Evolutionary conservation across 2,329 filamentous ascomycete species (phyloP).

Genomic region (Hymenoscyphus infarciens): DNA sequence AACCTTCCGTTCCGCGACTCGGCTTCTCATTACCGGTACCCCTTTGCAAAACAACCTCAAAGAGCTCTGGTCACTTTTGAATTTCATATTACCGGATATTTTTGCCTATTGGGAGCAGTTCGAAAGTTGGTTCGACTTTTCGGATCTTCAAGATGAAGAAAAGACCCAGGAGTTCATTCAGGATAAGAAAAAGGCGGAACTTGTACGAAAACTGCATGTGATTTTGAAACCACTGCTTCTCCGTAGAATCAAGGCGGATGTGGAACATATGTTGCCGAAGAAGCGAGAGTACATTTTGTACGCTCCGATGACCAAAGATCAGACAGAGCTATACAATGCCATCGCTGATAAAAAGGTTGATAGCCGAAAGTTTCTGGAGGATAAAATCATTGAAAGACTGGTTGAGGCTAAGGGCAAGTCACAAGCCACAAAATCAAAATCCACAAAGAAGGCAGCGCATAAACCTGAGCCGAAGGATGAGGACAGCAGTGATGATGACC

Average conservation of each 20-base stretch:
- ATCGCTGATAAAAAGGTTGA: constrained; percentile 56
- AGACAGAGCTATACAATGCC: constrained; percentile 81
- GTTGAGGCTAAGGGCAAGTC: constrained; percentile 47
- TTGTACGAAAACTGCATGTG: constrained; percentile 85
- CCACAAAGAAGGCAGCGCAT: constrained; percentile 12
- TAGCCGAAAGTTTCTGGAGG: constrained; percentile 73
- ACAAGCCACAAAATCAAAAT: constrained; percentile 29
- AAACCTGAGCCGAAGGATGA: constrained; percentile 15
- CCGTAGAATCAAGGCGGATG: constrained; percentile 86
- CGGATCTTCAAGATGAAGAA: constrained; percentile 79
- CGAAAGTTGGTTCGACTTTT: constrained; percentile 96
- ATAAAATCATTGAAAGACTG: constrained; percentile 68
- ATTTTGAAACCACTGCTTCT: constrained; percentile 90
- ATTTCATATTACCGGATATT: constrained; percentile 88
- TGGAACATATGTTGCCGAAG: constrained; percentile 85
- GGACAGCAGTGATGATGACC: constrained; percentile 32
- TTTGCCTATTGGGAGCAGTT: constrained; percentile 94
- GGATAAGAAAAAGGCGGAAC: constrained; percentile 70
- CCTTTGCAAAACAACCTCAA: constrained; percentile 93
- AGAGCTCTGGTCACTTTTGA: constrained; percentile 90
- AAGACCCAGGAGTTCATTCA: constrained; percentile 75
- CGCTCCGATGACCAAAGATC: constrained; percentile 84
- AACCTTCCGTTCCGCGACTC: constrained; percentile 83
- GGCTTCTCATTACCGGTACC: constrained; percentile 90
- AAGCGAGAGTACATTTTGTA: constrained; percentile 96